Base-by-base conservation (phyloP, 495 filamentous ascomycete species). In the Aspergillus steynii region DNA sequence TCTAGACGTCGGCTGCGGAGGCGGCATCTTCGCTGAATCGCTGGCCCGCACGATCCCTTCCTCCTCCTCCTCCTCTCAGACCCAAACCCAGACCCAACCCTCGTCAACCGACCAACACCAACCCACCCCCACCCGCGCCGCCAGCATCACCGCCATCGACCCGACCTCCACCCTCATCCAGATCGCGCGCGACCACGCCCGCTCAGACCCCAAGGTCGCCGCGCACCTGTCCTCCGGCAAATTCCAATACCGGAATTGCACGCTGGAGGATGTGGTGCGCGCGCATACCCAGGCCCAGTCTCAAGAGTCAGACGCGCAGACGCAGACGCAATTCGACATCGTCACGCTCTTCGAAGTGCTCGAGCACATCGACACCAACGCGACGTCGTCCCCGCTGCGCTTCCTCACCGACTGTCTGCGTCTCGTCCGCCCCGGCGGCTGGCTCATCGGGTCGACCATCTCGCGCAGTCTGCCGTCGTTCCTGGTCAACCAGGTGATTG, bases 1-100 rank as follows among this genome's bases (percentile, higher is more conserved):
- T 75, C 88, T 99, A 37, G 96, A 98, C 74, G 84, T 99, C 55
- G 95, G 95, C 68, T 98, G 96, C 75, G 95, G 95, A 61, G 95
- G 92, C 28, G 95, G 95, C 52, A 99, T 99, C 74, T 96, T 98
- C 70, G 90, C 93, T 54, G 95, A 99, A 68, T 90, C 87, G 3
- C 90, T 95, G 7, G 93, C 96, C 4, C 85, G 95, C n/a, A 81
- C 74, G 6, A 77, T 84, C 53, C 75, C 71, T 1, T 50, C 53
- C 45, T 53, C 29, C 34, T 51, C 15, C 10, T n/a, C 15, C 50
- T 31, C 46, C 55, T 32, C n/a, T 6, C 61, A 28, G 62, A 67
- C 20, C 75, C 91, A 20, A 68, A 80, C 5, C 72, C 71, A 5
- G 85, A 84, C 0, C 61, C 37, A 42, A 42, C 37, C 12, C 14